phyloP scores from a whole-genome alignment of 768 basidiomycete species.

The Arthromyces matolae region DNA sequence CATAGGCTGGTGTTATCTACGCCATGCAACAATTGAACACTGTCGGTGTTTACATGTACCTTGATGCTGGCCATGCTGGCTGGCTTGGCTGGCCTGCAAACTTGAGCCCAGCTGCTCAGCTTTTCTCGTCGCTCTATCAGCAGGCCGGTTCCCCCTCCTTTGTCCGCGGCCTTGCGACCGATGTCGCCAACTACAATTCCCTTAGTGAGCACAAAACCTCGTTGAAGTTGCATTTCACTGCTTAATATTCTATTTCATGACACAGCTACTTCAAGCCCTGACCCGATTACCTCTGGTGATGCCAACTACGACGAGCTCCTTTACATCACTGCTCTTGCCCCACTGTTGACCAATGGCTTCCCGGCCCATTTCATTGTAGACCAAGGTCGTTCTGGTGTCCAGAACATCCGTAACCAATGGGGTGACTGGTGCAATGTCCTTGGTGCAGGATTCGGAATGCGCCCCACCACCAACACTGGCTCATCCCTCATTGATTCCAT shows the following conservation, averaged over 20 bases:
- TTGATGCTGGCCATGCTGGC: constrained; percentile 61
- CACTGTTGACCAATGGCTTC: constrained; percentile 45
- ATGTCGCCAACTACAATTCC: constrained; percentile 47
- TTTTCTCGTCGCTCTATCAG: constrained; percentile 49
- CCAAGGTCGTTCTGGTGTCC: constrained; percentile 60
- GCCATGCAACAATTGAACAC: constrained; percentile 53
- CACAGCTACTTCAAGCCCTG: constrained; percentile 43
- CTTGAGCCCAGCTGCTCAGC: constrained; percentile 51
- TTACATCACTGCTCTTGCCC: constrained; percentile 56
- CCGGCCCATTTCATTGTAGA: constrained; percentile 64
- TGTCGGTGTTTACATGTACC: constrained; percentile 57
- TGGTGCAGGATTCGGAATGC: constrained; percentile 59
- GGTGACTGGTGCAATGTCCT: constrained; percentile 71
- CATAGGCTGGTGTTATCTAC: constrained; percentile 45
- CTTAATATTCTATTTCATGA: background rate
- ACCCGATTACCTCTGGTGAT: constrained; percentile 59
- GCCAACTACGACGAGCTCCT: constrained; percentile 58
- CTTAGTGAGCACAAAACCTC: constrained; percentile 25
- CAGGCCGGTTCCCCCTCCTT: constrained; percentile 51
- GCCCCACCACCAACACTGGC: constrained; percentile 54
- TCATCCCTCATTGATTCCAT: constrained; percentile 54
- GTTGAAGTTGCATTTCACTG: too few relatives aligned
- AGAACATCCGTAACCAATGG: constrained; percentile 58
- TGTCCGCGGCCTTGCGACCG: constrained; percentile 61
- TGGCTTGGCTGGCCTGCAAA: constrained; percentile 72